Conservation (phyloP, 2,329 filamentous ascomycete species). For the Cladosporium sp. region DNA sequence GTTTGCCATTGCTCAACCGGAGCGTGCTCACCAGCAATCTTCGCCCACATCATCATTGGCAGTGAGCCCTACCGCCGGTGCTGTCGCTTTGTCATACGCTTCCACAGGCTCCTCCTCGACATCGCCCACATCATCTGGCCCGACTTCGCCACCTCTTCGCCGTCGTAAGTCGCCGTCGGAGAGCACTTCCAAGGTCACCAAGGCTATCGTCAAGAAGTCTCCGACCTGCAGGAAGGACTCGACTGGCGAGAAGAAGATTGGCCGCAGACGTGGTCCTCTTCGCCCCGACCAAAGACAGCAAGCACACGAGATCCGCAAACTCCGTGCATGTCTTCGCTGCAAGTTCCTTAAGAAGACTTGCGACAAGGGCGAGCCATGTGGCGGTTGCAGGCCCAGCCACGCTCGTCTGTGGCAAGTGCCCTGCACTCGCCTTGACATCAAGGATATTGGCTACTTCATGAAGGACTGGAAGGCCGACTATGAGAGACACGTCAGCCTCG, state of each 20-base stretch:
- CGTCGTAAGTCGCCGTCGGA: slow-evolving; percentile 58
- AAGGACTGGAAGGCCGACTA: slow-evolving; percentile 99
- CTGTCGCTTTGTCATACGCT: slow-evolving; percentile 26
- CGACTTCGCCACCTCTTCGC: slow-evolving; percentile 58
- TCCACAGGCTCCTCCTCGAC: slow-evolving; percentile 33
- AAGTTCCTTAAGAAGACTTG: slow-evolving; percentile 99
- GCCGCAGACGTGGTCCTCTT: slow-evolving; percentile 83
- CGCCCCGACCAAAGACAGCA: slow-evolving; percentile 93
- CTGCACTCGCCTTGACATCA: slow-evolving; percentile 97
- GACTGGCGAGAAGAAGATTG: slow-evolving; percentile 82
- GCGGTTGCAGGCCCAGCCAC: slow-evolving; percentile 92
- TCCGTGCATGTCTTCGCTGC: slow-evolving; percentile 89
- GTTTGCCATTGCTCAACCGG: slow-evolving; percentile 25
- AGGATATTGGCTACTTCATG: slow-evolving; percentile 98
- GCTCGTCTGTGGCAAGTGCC: slow-evolving; percentile 96
- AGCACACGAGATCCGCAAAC: slow-evolving; percentile 92
- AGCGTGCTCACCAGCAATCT: slow-evolving; percentile 33
- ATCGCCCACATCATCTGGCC: slow-evolving; percentile 36
- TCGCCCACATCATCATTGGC: slow-evolving; percentile 32
- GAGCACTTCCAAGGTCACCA: slow-evolving; percentile 71
- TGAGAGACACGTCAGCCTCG: slow-evolving; percentile 81
- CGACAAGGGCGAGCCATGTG: slow-evolving; percentile 95
- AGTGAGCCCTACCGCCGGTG: slow-evolving; percentile 30
- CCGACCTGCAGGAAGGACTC: slow-evolving; percentile 75
- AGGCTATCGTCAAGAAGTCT: slow-evolving; percentile 78